phyloP scores from a whole-genome alignment of 257 asterid species.

The Penstemon eatonii region DNA sequence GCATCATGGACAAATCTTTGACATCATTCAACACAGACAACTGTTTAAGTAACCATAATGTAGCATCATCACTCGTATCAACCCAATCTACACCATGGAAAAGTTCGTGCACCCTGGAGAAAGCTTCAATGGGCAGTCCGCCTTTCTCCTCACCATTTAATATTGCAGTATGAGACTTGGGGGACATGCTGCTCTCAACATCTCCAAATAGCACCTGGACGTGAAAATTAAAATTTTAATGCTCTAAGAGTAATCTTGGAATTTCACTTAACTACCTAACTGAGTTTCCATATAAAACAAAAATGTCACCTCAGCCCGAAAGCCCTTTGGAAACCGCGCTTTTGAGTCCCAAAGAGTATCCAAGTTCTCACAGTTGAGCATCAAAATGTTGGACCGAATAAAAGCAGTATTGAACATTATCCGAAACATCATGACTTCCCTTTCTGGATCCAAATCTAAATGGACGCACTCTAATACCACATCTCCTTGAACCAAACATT shows the following conservation, averaged over 20 bases:
- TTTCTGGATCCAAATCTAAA: constrained; percentile 85
- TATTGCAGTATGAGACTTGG: constrained; percentile 64
- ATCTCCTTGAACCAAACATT: constrained; percentile 97
- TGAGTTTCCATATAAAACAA: constrained; percentile 14
- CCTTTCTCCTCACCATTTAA: constrained; percentile 88
- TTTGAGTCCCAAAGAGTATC: constrained; percentile 93
- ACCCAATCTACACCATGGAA: constrained; percentile 88
- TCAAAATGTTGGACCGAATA: constrained; percentile 89
- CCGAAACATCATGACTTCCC: constrained; percentile 99
- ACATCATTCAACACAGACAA: constrained; percentile 73
- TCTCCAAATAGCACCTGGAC: constrained; percentile 93
- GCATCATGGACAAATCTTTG: constrained; percentile 74
- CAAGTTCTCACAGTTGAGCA: constrained; percentile 90
- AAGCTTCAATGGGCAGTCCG: constrained; percentile 93
- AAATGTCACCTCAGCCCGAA: constrained; percentile 86
- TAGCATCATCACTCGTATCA: constrained; percentile 83
- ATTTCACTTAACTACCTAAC: constrained; percentile 21
- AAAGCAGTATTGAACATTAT: constrained; percentile 95
- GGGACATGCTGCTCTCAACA: constrained; percentile 72
- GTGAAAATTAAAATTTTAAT: constrained; percentile 27
- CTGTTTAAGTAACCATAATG: constrained; percentile 92
- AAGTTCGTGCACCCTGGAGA: constrained; percentile 90
- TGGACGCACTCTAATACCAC: constrained; percentile 96
- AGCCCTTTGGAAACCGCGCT: constrained; percentile 84
- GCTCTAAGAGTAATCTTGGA: constrained; percentile 23